A percentile compares a stretch with the other conserved stretches of the same genome.
phyloP scores from a whole-genome alignment of 345 rosid genomes.

The Mangifera indica region DNA sequence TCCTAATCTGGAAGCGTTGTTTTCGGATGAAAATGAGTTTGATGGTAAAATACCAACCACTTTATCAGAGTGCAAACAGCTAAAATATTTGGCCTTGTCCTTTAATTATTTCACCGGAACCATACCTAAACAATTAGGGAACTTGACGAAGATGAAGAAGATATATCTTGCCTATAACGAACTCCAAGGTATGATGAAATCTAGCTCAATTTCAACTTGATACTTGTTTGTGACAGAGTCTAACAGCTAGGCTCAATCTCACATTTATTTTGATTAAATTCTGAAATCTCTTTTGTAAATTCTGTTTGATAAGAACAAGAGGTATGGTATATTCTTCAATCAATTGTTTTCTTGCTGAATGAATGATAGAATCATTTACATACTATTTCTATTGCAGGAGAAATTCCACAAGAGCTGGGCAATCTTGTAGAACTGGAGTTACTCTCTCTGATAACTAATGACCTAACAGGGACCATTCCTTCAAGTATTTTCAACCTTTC shows the following conservation, averaged over 20 bases:
- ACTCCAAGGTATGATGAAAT: neutral
- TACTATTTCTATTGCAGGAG: neutral
- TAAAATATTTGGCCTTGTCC: neutral
- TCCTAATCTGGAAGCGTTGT: neutral
- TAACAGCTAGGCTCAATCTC: too few species aligned
- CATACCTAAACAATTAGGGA: too few species aligned
- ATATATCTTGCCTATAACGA: neutral
- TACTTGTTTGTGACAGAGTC: too few species aligned
- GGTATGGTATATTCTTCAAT: too few species aligned
- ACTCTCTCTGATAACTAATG: neutral
- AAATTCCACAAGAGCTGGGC: slow-evolving; percentile 13
- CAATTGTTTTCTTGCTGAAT: too few species aligned
- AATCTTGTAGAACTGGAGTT: slow-evolving; percentile 2
- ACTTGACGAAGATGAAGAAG: neutral
- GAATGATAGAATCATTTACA: too few species aligned
- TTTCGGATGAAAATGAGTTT: neutral
- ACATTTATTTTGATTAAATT: too few species aligned
- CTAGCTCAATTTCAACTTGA: neutral
- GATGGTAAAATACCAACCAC: slow-evolving; percentile 2
- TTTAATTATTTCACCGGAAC: too few species aligned
- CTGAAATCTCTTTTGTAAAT: too few species aligned
- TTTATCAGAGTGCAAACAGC: neutral
- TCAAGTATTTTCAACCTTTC: slow-evolving; percentile 10
- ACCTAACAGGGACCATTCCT: slow-evolving; percentile 5
- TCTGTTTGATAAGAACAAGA: too few species aligned